These are phyloP conservation scores for Pholiota conissans DNA, from an alignment of 768 basidiomycete genomes.

Conservation along the genomic window DNA sequence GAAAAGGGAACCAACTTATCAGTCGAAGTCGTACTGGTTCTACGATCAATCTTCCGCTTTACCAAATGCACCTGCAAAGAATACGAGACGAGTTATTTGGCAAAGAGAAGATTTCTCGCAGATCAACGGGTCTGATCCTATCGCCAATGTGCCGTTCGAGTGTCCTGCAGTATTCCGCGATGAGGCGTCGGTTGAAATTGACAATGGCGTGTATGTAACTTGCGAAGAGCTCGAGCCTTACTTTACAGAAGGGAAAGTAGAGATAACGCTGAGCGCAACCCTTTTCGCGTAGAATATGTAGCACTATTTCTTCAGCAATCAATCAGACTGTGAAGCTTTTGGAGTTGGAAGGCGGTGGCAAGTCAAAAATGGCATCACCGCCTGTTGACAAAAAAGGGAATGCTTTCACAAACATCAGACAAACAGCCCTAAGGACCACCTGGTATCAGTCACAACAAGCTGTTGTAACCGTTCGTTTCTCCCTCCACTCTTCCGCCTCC, in stretches of 20 bases:
- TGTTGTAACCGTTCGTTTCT: conserved; percentile 2
- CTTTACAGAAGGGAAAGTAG: conserved; percentile 22
- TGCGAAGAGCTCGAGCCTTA: conserved; percentile 43
- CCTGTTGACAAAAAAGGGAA: conserved; percentile 2
- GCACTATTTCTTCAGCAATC: neutral
- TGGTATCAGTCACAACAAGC: conserved; percentile 17
- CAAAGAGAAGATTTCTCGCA: conserved; percentile 5
- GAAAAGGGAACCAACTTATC: conserved; percentile 30
- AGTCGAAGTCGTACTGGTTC: conserved; percentile 42
- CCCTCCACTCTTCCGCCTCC: conserved; percentile 1
- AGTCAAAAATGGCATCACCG: conserved; percentile 1
- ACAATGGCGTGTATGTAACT: conserved; percentile 41
- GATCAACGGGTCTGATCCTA: neutral
- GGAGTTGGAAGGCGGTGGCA: neutral
- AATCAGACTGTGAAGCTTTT: neutral
- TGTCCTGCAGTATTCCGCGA: conserved; percentile 39
- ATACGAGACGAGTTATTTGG: conserved; percentile 11
- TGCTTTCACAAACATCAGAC: conserved; percentile 17
- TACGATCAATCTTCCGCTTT: conserved; percentile 47
- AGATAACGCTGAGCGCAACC: neutral
- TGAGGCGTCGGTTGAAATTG: conserved; percentile 34
- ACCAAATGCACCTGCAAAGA: conserved; percentile 33
- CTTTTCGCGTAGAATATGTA: neutral
- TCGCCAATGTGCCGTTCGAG: conserved; percentile 23
- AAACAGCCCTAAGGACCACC: conserved; percentile 23